Conservation (phyloP, 352 stramenopile genomes). For the Pythium pyrilobum region DNA sequence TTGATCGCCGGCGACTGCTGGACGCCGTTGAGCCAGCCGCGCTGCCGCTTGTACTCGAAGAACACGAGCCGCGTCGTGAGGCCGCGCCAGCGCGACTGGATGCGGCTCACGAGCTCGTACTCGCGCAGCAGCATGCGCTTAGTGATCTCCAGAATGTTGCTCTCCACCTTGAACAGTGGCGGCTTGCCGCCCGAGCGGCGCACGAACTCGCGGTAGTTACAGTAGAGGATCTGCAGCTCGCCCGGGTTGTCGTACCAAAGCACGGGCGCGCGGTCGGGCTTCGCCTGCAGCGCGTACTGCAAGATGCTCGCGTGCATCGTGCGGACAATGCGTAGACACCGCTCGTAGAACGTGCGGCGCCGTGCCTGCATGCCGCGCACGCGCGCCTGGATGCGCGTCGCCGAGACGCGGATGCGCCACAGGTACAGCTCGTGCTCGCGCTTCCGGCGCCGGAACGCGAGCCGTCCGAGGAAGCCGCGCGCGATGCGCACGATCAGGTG, state of each 20-base stretch:
- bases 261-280: constrained; percentile 38
- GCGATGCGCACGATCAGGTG: constrained; percentile 58
- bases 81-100: constrained; percentile 59
- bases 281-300: constrained; percentile 25
- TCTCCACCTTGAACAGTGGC: constrained; percentile 65
- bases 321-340: constrained; percentile 55
- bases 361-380: constrained; percentile 60
- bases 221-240: constrained; percentile 58
- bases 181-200: constrained; percentile 49
- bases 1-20: constrained; percentile 62
- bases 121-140: constrained; percentile 57
- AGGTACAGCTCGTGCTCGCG: constrained; percentile 44
- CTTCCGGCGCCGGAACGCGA: constrained; percentile 43
- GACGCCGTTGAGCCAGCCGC: constrained; percentile 50
- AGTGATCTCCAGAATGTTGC: constrained; percentile 68
- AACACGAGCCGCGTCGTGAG: constrained; percentile 59
- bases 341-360: constrained; percentile 50
- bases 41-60: constrained; percentile 57
- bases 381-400: constrained; percentile 52
- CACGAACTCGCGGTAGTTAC: constrained; percentile 78
- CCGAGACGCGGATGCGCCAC: constrained; percentile 40
- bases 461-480: constrained; percentile 49
- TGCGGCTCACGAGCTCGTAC: constrained; percentile 58
- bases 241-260: constrained; percentile 74
- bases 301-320: constrained; percentile 52